phyloP scores from a whole-genome alignment of 108 stramenopile genomes.

The Pseudonitzschia multistriata region DNA sequence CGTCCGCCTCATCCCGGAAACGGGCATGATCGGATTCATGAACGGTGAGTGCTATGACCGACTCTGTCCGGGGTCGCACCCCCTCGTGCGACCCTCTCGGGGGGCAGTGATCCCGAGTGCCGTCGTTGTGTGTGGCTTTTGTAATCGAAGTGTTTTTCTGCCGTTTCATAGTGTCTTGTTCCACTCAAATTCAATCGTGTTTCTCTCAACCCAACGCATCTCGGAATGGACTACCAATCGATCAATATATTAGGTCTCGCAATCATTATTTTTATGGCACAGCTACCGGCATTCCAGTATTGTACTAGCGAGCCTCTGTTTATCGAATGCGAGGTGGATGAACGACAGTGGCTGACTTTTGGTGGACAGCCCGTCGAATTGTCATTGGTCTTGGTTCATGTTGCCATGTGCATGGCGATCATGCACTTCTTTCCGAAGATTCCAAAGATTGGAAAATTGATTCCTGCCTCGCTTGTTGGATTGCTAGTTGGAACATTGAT shows the following conservation, averaged over 20 bases:
- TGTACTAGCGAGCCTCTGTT: conserved; percentile 42
- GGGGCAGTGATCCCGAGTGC: no score
- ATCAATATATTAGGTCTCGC: no score
- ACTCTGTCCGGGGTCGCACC: no score
- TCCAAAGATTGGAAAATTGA: conserved; percentile 35
- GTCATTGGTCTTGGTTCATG: conserved; percentile 31
- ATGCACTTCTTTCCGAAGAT: conserved; percentile 46
- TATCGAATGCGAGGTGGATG: conserved; percentile 44
- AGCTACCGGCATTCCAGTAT: conserved; percentile 48
- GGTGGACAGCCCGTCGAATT: conserved; percentile 24
- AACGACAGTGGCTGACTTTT: conserved; percentile 52
- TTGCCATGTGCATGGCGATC: conserved; percentile 44
- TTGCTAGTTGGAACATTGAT: conserved; percentile 51
- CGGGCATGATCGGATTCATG: conserved; percentile 35
- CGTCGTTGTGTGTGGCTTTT: no score
- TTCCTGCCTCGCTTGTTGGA: conserved; percentile 52
- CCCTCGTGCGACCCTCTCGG: no score
- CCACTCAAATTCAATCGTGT: no score
- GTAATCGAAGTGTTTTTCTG: no score
- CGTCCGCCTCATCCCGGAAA: conserved; percentile 58
- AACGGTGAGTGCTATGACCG: conserved; percentile 11
- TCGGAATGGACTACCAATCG: no score
- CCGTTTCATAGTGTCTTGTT: no score
- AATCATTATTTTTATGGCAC: conserved; percentile 59
- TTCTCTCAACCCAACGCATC: background rate